These are phyloP conservation scores for Fusarium musae DNA, from an alignment of 2,329 filamentous ascomycete genomes.

Conservation along the genomic window DNA sequence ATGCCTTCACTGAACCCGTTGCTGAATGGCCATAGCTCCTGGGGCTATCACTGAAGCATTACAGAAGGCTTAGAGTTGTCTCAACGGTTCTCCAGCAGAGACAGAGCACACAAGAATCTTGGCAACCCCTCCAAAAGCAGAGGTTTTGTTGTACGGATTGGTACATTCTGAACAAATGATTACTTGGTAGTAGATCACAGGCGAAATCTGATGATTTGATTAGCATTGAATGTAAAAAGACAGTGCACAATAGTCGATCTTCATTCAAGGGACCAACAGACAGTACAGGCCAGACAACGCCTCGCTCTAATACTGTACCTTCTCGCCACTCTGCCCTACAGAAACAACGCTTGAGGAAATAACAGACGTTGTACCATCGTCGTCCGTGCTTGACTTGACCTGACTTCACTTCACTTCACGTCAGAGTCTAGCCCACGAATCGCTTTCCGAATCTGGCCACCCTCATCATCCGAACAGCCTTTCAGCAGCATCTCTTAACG, in stretches of 20 bases:
- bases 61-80: not conserved
- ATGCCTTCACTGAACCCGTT: not conserved
- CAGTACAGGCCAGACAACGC: not conserved
- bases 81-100: conserved; percentile 4
- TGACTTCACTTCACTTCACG: not conserved
- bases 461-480: not conserved
- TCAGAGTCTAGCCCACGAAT: not conserved
- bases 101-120: not conserved
- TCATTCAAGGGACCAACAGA: conserved; percentile 1
- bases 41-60: conserved; percentile 14
- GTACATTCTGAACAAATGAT: not conserved
- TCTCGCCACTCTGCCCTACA: conserved; percentile 10
- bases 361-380: conserved; percentile 4
- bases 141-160: conserved; percentile 1
- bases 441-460: not conserved
- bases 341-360: conserved; percentile 9
- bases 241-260: not conserved
- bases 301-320: not conserved
- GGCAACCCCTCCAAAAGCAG: not conserved
- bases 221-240: not conserved
- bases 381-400: conserved; percentile 12
- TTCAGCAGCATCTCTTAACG: not conserved
- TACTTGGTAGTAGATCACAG: not conserved
- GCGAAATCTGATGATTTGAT: conserved; percentile 1
- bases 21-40: conserved; percentile 13